Evolutionary conservation across 2,329 filamentous ascomycete genomes (phyloP), one percentile per base, ranked within the genome.

Genomic region (Claviceps pazoutovae): DNA sequence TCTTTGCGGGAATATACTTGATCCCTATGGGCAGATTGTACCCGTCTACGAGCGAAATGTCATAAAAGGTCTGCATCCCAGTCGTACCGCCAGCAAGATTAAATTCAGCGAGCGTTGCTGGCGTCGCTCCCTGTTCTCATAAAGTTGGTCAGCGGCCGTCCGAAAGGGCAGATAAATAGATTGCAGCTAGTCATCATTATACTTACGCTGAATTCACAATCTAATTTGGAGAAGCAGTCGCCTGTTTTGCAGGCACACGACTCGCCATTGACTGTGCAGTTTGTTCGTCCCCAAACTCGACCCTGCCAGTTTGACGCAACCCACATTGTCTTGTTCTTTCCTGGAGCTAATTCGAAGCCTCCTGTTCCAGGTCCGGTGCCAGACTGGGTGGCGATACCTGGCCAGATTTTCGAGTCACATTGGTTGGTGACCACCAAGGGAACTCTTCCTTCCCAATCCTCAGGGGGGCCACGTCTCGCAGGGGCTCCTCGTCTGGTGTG

Each of bases 21-120:
- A 80, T 78, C 34, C 79, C 83, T 55, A 90, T 63, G 1, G 85
- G 84, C 1, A 91, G 68, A 62, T 91, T 91, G 74, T 91, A 91
- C 48, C 87, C 87, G 62, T 93, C 87, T 21, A 93, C 87, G 2
- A 91, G 74, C 42, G 85, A 89, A 56, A 93, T 86, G 65, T 93
- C 87, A 68, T 90, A 91, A 64, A 88, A 93, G 9, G 82, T 84
- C 62, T 89, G 83, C 53, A 63, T 67, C 48, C 71, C 70, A 21
- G 73, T 71, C 44, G 75, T 68, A 34, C 83, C 82, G 30, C 83
- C 84, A 48, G 80, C 76, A 16, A 91, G 74, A 51, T 84, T 88
- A 67, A 93, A 90, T 62, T 94, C 88, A 41, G 84, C 86, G 13
- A 94, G 75, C 1, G 86, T 90, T 14, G 82, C 82, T 11, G 88